These are phyloP conservation scores for Agastache rugosa DNA, from an alignment of 257 asterid species.

Conservation along the genomic window DNA sequence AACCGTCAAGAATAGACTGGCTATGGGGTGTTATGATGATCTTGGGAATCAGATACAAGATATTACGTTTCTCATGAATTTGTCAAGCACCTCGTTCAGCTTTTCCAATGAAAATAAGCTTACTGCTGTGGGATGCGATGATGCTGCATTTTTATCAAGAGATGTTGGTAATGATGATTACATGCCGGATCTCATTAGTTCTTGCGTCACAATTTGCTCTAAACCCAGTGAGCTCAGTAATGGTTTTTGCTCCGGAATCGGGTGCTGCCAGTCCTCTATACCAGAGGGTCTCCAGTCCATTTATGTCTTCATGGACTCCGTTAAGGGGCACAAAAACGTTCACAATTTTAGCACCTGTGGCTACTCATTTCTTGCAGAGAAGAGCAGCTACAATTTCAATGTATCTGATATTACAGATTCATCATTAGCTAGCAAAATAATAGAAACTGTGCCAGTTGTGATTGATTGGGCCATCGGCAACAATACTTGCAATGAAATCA, in stretches of 20 bases:
- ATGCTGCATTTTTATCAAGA: constrained; percentile 10
- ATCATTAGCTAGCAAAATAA: not conserved
- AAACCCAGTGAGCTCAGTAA: constrained; percentile 36
- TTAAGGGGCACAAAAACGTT: not conserved
- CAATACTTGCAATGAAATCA: constrained; percentile 22
- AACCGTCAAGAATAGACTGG: constrained; percentile 28
- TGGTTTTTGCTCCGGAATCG: constrained; percentile 49
- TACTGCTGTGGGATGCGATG: constrained; percentile 45
- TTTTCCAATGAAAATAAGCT: constrained; percentile 40
- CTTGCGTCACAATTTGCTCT: constrained; percentile 44
- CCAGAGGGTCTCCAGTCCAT: constrained; percentile 42
- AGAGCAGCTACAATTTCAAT: constrained; percentile 31
- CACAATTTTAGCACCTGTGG: constrained; percentile 43
- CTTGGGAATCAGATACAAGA: not conserved
- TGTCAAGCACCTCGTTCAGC: constrained; percentile 34
- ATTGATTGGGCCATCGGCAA: constrained; percentile 47
- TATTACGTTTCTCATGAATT: not conserved
- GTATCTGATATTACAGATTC: constrained; percentile 35
- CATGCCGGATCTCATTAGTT: constrained; percentile 19
- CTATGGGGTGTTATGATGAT: constrained; percentile 24
- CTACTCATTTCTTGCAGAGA: constrained; percentile 43
- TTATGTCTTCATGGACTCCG: not conserved
- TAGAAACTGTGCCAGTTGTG: constrained; percentile 33
- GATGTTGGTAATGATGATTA: not conserved
- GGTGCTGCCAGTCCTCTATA: constrained; percentile 52